Conservation (phyloP, 805 yeast genomes). For the Myxozyma neglecta region DNA sequence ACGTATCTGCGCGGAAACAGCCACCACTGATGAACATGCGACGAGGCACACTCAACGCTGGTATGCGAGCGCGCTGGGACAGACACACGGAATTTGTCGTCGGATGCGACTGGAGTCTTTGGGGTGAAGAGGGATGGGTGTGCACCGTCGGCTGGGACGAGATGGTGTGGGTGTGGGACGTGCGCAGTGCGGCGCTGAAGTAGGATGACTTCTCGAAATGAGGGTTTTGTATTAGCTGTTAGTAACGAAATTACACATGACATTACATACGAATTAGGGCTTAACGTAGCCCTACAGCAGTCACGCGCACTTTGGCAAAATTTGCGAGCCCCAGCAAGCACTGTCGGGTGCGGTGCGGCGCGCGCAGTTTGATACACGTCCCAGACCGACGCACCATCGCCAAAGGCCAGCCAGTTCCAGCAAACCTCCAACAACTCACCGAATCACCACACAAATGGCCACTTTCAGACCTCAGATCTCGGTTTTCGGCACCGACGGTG, state of each 20-base stretch:
- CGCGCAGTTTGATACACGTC: neutral
- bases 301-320: neutral
- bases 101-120: constrained; percentile 91
- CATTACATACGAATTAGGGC: neutral
- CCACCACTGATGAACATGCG: constrained; percentile 27
- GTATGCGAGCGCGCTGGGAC: constrained; percentile 59
- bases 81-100: constrained; percentile 84
- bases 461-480: constrained; percentile 54
- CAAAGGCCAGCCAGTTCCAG: neutral
- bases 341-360: constrained; percentile 3
- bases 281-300: constrained; percentile 8
- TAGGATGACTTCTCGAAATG: neutral
- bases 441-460: constrained; percentile 15
- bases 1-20: constrained; percentile 62
- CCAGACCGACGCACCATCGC: neutral
- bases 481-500: constrained; percentile 86
- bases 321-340: too few species aligned
- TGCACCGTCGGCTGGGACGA: constrained; percentile 97
- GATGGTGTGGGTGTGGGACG: constrained; percentile 86
- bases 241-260: neutral
- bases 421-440: neutral
- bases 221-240: neutral
- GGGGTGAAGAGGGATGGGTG: constrained; percentile 97
- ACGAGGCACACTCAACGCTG: constrained; percentile 54
- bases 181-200: constrained; percentile 41